Evolutionary conservation across 169 alveolate genomes (phyloP), one percentile per base, ranked within the genome.

Genomic region (Cyclospora cayetanensis): DNA sequence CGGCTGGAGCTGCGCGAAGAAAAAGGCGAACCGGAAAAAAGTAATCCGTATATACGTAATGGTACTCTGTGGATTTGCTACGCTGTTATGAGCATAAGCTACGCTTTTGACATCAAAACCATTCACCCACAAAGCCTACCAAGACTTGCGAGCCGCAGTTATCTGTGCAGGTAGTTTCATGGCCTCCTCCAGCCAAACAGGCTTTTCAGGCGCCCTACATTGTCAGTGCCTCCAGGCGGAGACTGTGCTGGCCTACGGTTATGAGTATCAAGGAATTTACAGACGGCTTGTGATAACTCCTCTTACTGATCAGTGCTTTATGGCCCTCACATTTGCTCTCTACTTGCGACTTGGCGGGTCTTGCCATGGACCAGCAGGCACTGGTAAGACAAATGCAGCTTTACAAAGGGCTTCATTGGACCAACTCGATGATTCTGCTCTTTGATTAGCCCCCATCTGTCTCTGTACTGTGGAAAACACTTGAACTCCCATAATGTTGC

Each of bases 361-460:
- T 9, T 99, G 99, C 15, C 97, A 98, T 80, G 99, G 99, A 25
- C 99, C 99, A 1, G 99, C 99, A 15, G 99, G 99, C 80, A 98
- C 99, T 31, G 99, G 99, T 42, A 43, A 18, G 93, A 50, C 55
- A 29, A 34, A 80, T 18, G 25, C 68, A 35, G n/a, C n/a, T n/a
- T n/a, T n/a, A n/a, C n/a, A n/a, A n/a, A n/a, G n/a, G n/a, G n/a
- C n/a, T n/a, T n/a, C n/a, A n/a, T n/a, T n/a, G n/a, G n/a, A n/a
- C n/a, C n/a, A n/a, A n/a, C n/a, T n/a, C n/a, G n/a, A n/a, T n/a
- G n/a, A n/a, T n/a, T n/a, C n/a, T n/a, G n/a, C n/a, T n/a, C n/a
- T n/a, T n/a, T n/a, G n/a, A n/a, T n/a, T n/a, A n/a, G n/a, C n/a
- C n/a, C n/a, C n/a, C n/a, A n/a, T n/a, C n/a, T n/a, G n/a, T n/a